phyloP scores from a whole-genome alignment of 257 asterid genomes.

The Solanum medicagineum region DNA sequence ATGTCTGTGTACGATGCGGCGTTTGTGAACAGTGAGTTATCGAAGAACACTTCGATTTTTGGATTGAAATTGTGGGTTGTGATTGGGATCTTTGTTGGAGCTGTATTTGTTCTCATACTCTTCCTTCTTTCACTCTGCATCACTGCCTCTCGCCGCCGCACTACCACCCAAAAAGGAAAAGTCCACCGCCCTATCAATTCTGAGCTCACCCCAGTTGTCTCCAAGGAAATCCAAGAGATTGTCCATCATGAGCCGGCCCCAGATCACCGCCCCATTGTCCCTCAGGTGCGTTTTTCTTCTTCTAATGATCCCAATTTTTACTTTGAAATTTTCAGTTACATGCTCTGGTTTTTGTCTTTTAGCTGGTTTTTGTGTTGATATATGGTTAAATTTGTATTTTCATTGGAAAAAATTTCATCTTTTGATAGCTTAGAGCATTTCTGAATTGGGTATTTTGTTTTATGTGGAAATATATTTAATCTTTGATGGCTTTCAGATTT shows the following conservation, averaged over 20 bases:
- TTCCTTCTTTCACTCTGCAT: conserved; percentile 70
- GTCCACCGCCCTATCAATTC: conserved; percentile 16
- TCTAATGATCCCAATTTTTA: not conserved
- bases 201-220: conserved; percentile 50
- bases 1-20: conserved; percentile 63
- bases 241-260: conserved; percentile 42
- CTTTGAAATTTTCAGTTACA: not conserved
- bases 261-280: conserved; percentile 46
- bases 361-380: not conserved
- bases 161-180: conserved; percentile 5
- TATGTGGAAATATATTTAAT: not conserved
- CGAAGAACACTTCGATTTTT: conserved; percentile 68
- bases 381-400: not conserved
- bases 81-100: conserved; percentile 80
- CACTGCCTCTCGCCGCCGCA: conserved; percentile 66
- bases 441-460: not conserved
- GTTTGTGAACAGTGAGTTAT: conserved; percentile 51
- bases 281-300: conserved; percentile 25
- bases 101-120: conserved; percentile 58
- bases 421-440: not conserved
- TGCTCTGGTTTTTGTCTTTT: not conserved
- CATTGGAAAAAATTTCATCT: not conserved
- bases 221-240: conserved; percentile 76
- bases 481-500: not conserved
- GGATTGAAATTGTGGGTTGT: conserved; percentile 80